These are phyloP conservation scores for Oryza coarctata DNA, from an alignment of 176 grass and related monocot species.

Conservation along the genomic window DNA sequence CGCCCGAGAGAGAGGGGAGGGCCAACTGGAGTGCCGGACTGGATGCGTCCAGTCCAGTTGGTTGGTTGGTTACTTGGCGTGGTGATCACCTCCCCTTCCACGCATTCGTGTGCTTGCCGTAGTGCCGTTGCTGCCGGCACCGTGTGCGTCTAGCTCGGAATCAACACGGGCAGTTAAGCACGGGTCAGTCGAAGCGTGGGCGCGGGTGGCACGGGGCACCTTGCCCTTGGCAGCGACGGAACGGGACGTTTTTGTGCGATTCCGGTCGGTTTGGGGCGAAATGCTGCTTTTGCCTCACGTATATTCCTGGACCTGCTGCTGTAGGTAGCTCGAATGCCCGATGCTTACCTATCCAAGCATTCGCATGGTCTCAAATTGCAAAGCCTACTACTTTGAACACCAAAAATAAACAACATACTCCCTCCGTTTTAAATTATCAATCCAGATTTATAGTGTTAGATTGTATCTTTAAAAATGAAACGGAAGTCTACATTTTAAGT, in stretches of 20 bases:
- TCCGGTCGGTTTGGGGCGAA: neutral
- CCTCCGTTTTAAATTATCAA: too few species aligned
- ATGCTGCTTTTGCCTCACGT: neutral
- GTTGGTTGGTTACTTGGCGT: neutral
- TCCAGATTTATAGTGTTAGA: too few species aligned
- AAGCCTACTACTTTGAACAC: neutral
- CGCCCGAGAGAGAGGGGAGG: slow-evolving; percentile 8
- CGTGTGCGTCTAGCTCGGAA: too few species aligned
- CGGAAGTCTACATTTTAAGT: too few species aligned
- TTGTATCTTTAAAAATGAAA: too few species aligned
- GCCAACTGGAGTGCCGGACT: neutral
- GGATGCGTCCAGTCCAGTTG: neutral
- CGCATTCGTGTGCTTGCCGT: neutral
- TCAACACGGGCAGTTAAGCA: neutral
- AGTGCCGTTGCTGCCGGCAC: neutral
- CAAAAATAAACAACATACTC: too few species aligned
- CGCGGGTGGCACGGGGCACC: neutral
- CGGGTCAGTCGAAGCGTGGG: neutral
- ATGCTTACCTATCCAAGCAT: neutral
- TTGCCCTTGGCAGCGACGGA: neutral
- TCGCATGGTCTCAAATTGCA: neutral
- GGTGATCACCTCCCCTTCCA: neutral
- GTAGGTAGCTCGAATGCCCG: neutral
- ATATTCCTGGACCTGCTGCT: neutral
- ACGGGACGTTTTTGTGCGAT: neutral